Percentiles rank a stretch among this genome's conserved stretches.
phyloP scores from a whole-genome alignment of 1,139 yeast genomes.

The Williopsis jadinii region DNA sequence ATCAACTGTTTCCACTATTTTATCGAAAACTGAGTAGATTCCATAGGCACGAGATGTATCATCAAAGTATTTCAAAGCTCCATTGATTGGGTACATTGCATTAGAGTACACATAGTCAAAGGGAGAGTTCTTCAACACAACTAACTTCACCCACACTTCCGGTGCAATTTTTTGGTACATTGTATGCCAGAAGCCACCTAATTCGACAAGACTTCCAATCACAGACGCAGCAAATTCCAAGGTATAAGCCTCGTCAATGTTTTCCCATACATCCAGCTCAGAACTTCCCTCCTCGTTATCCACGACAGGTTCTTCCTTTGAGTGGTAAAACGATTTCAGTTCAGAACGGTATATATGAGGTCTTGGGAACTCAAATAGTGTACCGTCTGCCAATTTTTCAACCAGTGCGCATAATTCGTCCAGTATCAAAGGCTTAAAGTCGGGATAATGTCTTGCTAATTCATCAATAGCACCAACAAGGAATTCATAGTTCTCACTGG shows the following conservation, averaged over 20 bases:
- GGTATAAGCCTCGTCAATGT: slow-evolving; percentile 33
- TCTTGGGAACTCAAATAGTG: slow-evolving; percentile 29
- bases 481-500: slow-evolving; percentile 42
- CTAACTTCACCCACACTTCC: slow-evolving; percentile 35
- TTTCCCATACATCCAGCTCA: slow-evolving; percentile 49
- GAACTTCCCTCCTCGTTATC: slow-evolving; percentile 33
- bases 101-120: slow-evolving; percentile 54
- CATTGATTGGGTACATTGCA: slow-evolving; percentile 45
- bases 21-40: slow-evolving; percentile 27
- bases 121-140: slow-evolving; percentile 43
- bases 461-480: slow-evolving; percentile 76
- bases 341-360: slow-evolving; percentile 39
- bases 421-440: slow-evolving; percentile 53
- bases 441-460: slow-evolving; percentile 76
- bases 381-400: slow-evolving; percentile 36
- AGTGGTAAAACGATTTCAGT: slow-evolving; percentile 36
- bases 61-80: slow-evolving; percentile 48
- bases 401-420: slow-evolving; percentile 43
- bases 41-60: slow-evolving; percentile 49
- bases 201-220: slow-evolving; percentile 37
- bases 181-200: slow-evolving; percentile 34
- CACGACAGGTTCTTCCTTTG: slow-evolving; percentile 31
- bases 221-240: slow-evolving; percentile 43
- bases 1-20: slow-evolving; percentile 25
- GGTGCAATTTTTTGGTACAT: slow-evolving; percentile 36